Evolutionary conservation across 441 rosid species (phyloP), one percentile per base, ranked within the genome.

Genomic region (Theobroma grandiflorum): DNA sequence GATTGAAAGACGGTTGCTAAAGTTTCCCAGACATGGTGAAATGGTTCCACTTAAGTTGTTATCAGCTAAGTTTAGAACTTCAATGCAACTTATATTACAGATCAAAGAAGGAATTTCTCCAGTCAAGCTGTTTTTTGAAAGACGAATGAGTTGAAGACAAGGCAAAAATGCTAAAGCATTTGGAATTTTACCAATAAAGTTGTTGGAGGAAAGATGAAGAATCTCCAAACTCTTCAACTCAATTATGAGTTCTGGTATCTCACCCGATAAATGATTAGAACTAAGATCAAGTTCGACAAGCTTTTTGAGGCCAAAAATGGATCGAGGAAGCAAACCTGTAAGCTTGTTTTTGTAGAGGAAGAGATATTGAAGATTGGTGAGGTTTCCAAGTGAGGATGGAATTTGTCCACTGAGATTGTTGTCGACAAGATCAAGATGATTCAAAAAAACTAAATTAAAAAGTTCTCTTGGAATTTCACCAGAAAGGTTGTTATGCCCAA

Each of bases 341-440:
- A 26, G 31, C 31, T 26, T 26, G 31, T 26, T 26, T 26, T 26
- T 1, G 31, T 26, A 26, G 31, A 26, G 31, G 31, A 26, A 26
- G 31, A 26, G 31, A 26, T 26, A 26, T 26, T 26, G 31, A 26
- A 26, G 31, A 26, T 26, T 26, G 31, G 31, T 26, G 31, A 26
- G 91, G 83, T 88, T 85, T n/a, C 95, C 94, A 0, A 95, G 67
- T 55, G 93, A 85, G 6, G 91, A 8, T 58, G 98, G 96, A 55
- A 95, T 95, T 8, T 79, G 71, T 38, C 97, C 96, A 0, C 88
- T 87, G 83, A 95, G 89, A 84, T 93, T 93, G 87, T 95, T 95
- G 84, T 93, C 92, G 78, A 93, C 98, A 67, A 95, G 88, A 79
- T 95, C 96, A 80, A 95, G 95, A 75, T 95, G 98, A 76, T 82